Conservation (phyloP, 2,329 filamentous ascomycete species). For the Septoria linicola region DNA sequence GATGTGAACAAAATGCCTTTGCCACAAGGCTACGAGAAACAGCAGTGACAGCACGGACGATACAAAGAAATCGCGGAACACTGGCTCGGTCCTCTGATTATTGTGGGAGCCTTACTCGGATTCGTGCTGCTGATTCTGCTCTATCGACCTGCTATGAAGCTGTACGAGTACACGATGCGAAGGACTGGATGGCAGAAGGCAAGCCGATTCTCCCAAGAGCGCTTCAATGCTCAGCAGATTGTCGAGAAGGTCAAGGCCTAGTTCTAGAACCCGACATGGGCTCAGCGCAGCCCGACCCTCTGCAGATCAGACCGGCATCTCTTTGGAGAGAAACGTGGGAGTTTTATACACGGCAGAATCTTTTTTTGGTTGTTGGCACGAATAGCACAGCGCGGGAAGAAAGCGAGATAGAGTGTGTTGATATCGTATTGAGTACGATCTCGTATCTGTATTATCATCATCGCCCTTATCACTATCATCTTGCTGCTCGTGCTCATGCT, state of each 20-base stretch:
- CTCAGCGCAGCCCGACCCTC: background rate
- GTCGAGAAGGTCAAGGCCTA: slow-evolving; percentile 7
- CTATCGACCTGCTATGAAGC: slow-evolving; percentile 10
- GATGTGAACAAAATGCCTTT: slow-evolving; percentile 78
- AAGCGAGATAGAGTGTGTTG: background rate
- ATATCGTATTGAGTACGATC: too few relatives aligned
- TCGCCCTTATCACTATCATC: too few relatives aligned
- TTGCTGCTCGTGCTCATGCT: too few relatives aligned
- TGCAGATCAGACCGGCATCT: background rate
- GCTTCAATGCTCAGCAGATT: slow-evolving; percentile 1
- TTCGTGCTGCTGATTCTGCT: slow-evolving; percentile 20
- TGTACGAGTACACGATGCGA: slow-evolving; percentile 3
- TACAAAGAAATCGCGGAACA: slow-evolving; percentile 25
- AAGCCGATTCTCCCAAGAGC: slow-evolving; percentile 12
- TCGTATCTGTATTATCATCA: too few relatives aligned
- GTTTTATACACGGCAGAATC: background rate
- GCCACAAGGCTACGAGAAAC: slow-evolving; percentile 76
- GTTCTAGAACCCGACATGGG: background rate
- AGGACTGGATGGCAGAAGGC: background rate
- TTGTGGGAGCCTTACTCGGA: slow-evolving; percentile 14
- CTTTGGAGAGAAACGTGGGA: background rate
- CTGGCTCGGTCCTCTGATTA: slow-evolving; percentile 24
- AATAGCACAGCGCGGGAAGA: slow-evolving; percentile 8
- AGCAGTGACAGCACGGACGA: slow-evolving; percentile 36
- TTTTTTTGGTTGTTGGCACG: slow-evolving; percentile 4